Evolutionary conservation across 192 early-diverging fungal species (phyloP), one percentile per base, ranked within the genome.

Genomic region (Dispira parvispora): DNA sequence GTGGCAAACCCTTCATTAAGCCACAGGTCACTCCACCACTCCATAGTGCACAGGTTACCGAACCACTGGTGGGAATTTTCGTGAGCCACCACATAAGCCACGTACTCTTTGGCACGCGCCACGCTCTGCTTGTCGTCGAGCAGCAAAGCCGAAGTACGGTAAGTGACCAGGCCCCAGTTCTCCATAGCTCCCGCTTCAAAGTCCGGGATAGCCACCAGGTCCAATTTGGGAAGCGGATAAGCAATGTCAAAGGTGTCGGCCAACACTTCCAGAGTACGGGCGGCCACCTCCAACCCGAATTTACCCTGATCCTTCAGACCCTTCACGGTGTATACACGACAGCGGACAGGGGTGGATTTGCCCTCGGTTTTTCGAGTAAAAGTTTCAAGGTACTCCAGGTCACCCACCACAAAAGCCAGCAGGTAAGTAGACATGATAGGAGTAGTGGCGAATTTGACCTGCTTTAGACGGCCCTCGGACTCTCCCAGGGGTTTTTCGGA

Each of bases 1-100:
- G 94, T 96, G 32, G 94, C 94, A 73, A 98, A 98, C 38, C 91
- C 91, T 75, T 98, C 94, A 70, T 98, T 98, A 66, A 98, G 77
- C 94, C 94, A 96, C 50, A 95, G 73, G 67, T 84, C 80, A 64
- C 80, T 85, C 94, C 94, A 97, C 94, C 92, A 95, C 67, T 88
- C 84, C 88, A 91, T 92, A 8, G 92, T 96, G 12, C 94, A 92
- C 58, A 98, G 73, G 75, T 98, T 98, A 45, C 94, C 94, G 64
- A 98, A 96, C 86, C 86, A 88, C 68, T 88, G 86, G 69, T 88
- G 86, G 11, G 86, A 84, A 12, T 86, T 74, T 69, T 88, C 94
- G 73, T 98, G 94, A 62, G 83, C 87, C 8, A 98, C 88, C n/a
- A 86, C 86, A 63, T 91, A 89, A 43, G 91, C 88, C 65, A 92